Evolutionary conservation across 2,329 filamentous ascomycete genomes (phyloP), one percentile per base, ranked within the genome.

Genomic region (Alternaria arbusti): DNA sequence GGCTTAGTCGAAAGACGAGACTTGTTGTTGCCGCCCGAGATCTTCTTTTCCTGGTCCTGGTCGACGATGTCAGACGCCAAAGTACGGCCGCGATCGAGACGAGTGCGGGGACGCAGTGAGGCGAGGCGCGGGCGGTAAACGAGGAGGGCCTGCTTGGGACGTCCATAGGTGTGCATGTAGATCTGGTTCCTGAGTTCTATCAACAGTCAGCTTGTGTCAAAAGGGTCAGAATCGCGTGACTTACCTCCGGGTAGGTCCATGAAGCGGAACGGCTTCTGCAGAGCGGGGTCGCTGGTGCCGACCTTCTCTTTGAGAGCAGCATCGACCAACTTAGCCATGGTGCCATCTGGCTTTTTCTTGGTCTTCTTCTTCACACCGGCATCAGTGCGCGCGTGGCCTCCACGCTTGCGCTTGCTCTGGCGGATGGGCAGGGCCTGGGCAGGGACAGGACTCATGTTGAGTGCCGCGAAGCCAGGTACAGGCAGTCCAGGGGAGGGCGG

Each of bases 121-220:
- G 69, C 68, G 8, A 72, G 49, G 32, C 73, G 72, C 6, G 75
- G 74, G 17, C 72, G 69, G 26, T 75, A 65, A 2, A 73, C 64
- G 1, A 78, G 51, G 0, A 77, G 64, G 9, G 73, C 71, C 47
- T 78, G 75, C 15, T 66, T 63, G 0, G 46, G 45, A 9, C 62
- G 46, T 22, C 26, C 30, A 17, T 55, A 11, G 3, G 64, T 68
- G 20, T 70, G 59, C 1, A 55, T 20, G 59, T 78, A 78, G 22
- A 78, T 67, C 13, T 66, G 22, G 59, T 78, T 78, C 6, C 75
- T 70, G 17, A 78, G 59, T 30, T 78, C 75, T 78, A 40, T 8
- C 52, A 2, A 20, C 4, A 9, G 13, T 71, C 26, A 69, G 65
- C 26, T 52, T 10, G 20, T 26, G n/a, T 40, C 30, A 17, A 52